Evolutionary conservation across 208 protist species (phyloP), one percentile per base, ranked within the genome.

Genomic region (Trypanosoma avium): DNA sequence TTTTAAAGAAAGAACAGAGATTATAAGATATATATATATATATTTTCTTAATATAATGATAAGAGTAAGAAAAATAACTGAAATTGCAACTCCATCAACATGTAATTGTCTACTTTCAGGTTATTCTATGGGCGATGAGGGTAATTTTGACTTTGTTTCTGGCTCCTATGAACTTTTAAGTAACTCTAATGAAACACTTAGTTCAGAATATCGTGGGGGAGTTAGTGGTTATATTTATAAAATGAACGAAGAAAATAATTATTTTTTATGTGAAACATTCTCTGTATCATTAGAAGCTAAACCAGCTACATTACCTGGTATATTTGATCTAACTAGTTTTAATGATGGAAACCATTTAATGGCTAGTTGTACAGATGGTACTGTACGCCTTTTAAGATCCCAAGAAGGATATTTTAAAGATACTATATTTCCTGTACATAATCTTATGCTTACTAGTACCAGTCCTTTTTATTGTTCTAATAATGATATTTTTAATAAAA

Each of bases 401-500:
- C 61, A 61, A n/a, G 66, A 59, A 19, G 38, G 27, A 13, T 58
- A 24, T 9, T 55, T 58, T 33, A 43, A 59, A 30, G 60, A 61
- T 7, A 30, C 27, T 24, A 19, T 67, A 9, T 88, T 81, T 53
- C 19, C 70, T 10, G 58, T 91, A 3, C 76, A 88, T 57, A 56
- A 46, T 19, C 76, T 88, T 43, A 94, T 92, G 82, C 52, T 94
- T 24, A 94, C 88, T 17, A 92, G 85, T 66, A 88, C 72, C 52
- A 89, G 79, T 17, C 74, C 81, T 27, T 55, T 90, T 49, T 47
- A 72, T 24, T 15, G n/a, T 35, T 48, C 48, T 7, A 10, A 50
- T n/a, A 38, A 55, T 22, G 30, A 24, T 0, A 38, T 19, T 5
- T 43, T 26, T 12, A 53, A 4, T 29, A 8, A 58, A 26, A 3